A percentile compares a stretch with the other conserved stretches of the same genome.
Conservation (phyloP, 768 basidiomycete genomes). For the Hortiboletus flavorubellus region DNA sequence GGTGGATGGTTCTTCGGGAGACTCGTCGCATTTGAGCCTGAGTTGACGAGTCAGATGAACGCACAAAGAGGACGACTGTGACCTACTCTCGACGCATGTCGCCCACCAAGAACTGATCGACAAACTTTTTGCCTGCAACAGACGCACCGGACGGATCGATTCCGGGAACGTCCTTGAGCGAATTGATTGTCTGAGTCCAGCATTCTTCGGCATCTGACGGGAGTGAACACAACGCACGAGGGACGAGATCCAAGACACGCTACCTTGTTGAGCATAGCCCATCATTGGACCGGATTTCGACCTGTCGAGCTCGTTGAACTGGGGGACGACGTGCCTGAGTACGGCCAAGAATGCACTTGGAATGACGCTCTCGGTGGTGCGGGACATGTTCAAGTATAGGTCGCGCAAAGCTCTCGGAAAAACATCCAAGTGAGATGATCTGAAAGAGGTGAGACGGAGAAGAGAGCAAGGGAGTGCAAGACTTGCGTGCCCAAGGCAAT, state of each 20-base stretch:
- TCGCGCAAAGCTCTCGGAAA: constrained; percentile 56
- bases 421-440: constrained; percentile 39
- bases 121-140: constrained; percentile 49
- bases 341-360: constrained; percentile 66
- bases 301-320: constrained; percentile 76
- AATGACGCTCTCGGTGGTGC: constrained; percentile 71
- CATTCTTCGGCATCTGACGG: constrained; percentile 86
- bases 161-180: constrained; percentile 67
- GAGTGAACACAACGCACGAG: not conserved
- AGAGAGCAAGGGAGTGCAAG: not conserved
- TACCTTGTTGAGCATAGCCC: constrained; percentile 80
- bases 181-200: constrained; percentile 69
- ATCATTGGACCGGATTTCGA: constrained; percentile 38
- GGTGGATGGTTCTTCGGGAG: constrained; percentile 70
- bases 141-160: constrained; percentile 31
- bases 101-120: constrained; percentile 80
- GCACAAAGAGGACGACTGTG: not conserved
- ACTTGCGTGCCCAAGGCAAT: constrained; percentile 60
- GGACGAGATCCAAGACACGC: not conserved
- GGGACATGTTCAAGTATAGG: constrained; percentile 69
- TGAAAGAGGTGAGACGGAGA: not conserved
- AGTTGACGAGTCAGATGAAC: constrained; percentile 19
- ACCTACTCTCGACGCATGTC: constrained; percentile 67
- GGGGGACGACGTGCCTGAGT: constrained; percentile 78
- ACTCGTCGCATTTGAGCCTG: constrained; percentile 80